Conservation (phyloP, 306 rosid species). For the Astragalus glycyphyllos region DNA sequence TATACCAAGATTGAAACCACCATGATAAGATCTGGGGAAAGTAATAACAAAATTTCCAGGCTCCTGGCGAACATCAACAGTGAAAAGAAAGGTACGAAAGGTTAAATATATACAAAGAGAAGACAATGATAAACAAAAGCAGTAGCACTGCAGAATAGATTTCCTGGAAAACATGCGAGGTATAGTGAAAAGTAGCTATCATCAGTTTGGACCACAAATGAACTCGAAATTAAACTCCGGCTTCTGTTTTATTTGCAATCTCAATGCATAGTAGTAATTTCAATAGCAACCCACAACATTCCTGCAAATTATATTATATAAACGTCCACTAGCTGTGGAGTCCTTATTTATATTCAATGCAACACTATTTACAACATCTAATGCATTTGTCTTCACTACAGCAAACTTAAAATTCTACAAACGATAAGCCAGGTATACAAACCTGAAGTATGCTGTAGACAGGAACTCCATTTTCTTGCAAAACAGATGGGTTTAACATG, state of each 20-base stretch:
- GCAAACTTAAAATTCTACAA: slow-evolving; percentile 8
- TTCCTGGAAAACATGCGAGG: slow-evolving; percentile 39
- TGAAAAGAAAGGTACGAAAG: slow-evolving; percentile 35
- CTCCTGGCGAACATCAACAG: slow-evolving; percentile 67
- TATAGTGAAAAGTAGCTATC: slow-evolving; percentile 24
- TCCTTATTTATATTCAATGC: slow-evolving; percentile 20
- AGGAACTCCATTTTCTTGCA: slow-evolving; percentile 88
- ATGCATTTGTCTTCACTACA: slow-evolving; percentile 12
- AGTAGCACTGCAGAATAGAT: slow-evolving; percentile 16
- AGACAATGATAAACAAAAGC: slow-evolving; percentile 34
- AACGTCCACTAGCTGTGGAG: slow-evolving; percentile 9
- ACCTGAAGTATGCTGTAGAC: slow-evolving; percentile 92
- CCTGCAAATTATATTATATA: slow-evolving; percentile 22
- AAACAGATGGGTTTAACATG: slow-evolving; percentile 95
- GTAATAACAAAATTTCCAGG: slow-evolving; percentile 98
- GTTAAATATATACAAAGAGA: slow-evolving; percentile 30
- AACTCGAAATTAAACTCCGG: slow-evolving; percentile 28
- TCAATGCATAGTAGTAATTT: slow-evolving; percentile 30
- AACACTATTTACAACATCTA: slow-evolving; percentile 26
- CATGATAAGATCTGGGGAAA: slow-evolving; percentile 95
- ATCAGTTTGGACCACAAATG: slow-evolving; percentile 16
- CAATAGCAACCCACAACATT: slow-evolving; percentile 14
- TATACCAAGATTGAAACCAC: slow-evolving; percentile 97
- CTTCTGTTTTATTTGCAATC: slow-evolving; percentile 16
- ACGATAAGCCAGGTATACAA: slow-evolving; percentile 37